Evolutionary conservation across 164 flowering plant genomes (phyloP).

Genomic region (Vitis rotundifolia): DNA sequence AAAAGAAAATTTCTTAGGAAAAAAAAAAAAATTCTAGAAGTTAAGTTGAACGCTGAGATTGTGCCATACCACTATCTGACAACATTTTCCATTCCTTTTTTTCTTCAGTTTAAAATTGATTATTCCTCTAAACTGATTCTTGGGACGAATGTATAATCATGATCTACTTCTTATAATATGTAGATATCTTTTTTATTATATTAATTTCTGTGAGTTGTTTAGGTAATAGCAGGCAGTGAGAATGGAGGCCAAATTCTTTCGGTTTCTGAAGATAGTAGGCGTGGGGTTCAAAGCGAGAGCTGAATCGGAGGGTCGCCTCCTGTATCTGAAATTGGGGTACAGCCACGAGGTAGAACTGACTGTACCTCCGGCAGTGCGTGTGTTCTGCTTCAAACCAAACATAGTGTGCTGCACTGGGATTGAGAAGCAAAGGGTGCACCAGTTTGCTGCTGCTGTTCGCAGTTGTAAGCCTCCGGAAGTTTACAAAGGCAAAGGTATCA

Average conservation of each 20-base stretch:
- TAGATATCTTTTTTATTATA: too few relatives aligned
- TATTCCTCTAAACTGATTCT: too few relatives aligned
- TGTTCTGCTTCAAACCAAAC: constrained; percentile 82
- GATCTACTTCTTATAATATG: too few relatives aligned
- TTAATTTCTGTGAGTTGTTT: too few relatives aligned
- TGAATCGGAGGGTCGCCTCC: constrained; percentile 74
- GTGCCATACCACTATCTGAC: too few relatives aligned
- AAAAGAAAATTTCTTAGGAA: too few relatives aligned
- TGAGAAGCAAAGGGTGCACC: constrained; percentile 75
- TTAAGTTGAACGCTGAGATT: too few relatives aligned
- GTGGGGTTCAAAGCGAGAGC: constrained; percentile 94
- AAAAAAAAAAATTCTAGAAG: too few relatives aligned
- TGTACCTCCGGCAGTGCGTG: constrained; percentile 92
- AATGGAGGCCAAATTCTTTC: constrained; percentile 86
- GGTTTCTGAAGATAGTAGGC: constrained; percentile 85
- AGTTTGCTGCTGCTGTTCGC: constrained; percentile 83
- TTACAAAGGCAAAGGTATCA: constrained; percentile 89
- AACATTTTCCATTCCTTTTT: too few relatives aligned
- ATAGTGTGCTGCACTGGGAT: constrained; percentile 81
- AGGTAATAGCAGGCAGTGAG: too few relatives aligned
- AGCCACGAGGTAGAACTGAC: constrained; percentile 90
- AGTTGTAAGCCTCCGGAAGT: constrained; percentile 91
- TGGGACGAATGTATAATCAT: too few relatives aligned
- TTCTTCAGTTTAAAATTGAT: too few relatives aligned
- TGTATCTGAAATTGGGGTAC: constrained; percentile 84